phyloP scores from a whole-genome alignment of 2,329 filamentous ascomycete genomes.

The Helicocarpus griseus region DNA sequence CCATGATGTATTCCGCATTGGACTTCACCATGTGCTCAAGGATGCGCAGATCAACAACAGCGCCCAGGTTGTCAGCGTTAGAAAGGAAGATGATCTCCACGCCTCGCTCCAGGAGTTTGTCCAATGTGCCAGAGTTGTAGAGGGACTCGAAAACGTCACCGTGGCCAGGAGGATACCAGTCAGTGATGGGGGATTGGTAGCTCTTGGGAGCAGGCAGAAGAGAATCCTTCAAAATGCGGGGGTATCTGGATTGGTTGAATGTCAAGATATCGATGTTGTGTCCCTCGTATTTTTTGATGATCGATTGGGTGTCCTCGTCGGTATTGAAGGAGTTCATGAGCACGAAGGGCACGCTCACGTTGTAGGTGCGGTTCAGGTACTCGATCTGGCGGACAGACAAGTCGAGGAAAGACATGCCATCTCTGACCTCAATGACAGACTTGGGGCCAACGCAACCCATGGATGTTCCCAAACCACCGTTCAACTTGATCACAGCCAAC shows the following conservation, averaged over 20 bases:
- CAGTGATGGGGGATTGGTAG: slow-evolving; percentile 75
- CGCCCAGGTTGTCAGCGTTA: slow-evolving; percentile 97
- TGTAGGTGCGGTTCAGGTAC: slow-evolving; percentile 96
- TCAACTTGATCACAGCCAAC: slow-evolving; percentile 96
- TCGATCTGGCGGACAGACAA: slow-evolving; percentile 98
- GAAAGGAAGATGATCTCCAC: slow-evolving; percentile 98
- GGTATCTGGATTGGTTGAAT: slow-evolving; percentile 99
- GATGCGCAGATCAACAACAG: slow-evolving; percentile 94
- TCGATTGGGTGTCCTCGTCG: slow-evolving; percentile 91
- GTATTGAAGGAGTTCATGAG: slow-evolving; percentile 99
- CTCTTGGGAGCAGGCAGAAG: slow-evolving; percentile 89
- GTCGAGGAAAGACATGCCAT: slow-evolving; percentile 99
- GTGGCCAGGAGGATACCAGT: slow-evolving; percentile 98
- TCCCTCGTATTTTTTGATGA: slow-evolving; percentile 99
- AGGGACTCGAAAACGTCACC: slow-evolving; percentile 99
- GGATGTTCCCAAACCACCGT: slow-evolving; percentile 96
- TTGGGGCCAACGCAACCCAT: slow-evolving; percentile 99
- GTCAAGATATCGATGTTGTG: slow-evolving; percentile 99
- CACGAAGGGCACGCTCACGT: slow-evolving; percentile 93
- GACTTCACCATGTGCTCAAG: slow-evolving; percentile 99
- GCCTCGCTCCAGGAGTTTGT: slow-evolving; percentile 88
- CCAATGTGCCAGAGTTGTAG: slow-evolving; percentile 97
- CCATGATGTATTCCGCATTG: slow-evolving; percentile 98
- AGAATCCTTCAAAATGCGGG: slow-evolving; percentile 96
- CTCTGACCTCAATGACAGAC: slow-evolving; percentile 98